A percentile compares a stretch with the other conserved stretches of the same genome.
These are phyloP conservation scores for Pichia sp. DNA, from an alignment of 1,139 yeast species.

Conservation along the genomic window DNA sequence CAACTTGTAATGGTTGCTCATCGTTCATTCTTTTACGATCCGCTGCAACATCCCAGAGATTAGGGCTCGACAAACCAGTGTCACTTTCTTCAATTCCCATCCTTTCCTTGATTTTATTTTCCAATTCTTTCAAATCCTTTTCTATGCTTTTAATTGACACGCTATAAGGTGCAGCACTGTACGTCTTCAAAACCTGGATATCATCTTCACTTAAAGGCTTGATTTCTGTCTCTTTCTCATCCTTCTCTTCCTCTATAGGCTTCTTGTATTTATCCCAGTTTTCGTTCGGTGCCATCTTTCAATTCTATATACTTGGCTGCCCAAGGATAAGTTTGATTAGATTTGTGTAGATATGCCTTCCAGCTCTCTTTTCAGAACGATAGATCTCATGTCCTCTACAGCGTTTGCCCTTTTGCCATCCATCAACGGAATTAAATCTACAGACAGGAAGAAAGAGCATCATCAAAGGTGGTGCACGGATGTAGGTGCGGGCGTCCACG, in stretches of 20 bases:
- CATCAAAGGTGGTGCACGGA: not conserved
- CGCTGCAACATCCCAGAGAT: slow-evolving; percentile 95
- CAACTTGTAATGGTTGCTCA: slow-evolving; percentile 96
- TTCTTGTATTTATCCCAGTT: slow-evolving; percentile 97
- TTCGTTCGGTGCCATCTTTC: slow-evolving; percentile 71
- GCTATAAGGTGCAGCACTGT: slow-evolving; percentile 97
- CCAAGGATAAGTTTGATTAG: no score
- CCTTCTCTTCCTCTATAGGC: slow-evolving; percentile 60
- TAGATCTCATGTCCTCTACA: not conserved
- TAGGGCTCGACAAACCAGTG: slow-evolving; percentile 93
- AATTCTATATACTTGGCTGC: not conserved
- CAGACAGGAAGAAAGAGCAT: not conserved
- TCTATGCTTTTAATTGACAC: slow-evolving; percentile 73
- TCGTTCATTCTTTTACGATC: slow-evolving; percentile 90
- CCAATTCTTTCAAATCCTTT: slow-evolving; percentile 77
- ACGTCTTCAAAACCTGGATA: slow-evolving; percentile 92
- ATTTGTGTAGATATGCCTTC: no score
- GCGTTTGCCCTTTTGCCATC: slow-evolving; percentile 6
- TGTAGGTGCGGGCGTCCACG: not conserved
- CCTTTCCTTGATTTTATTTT: slow-evolving; percentile 84
- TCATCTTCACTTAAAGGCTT: slow-evolving; percentile 93
- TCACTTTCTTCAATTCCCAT: slow-evolving; percentile 93
- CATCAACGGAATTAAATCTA: not conserved
- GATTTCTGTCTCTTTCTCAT: slow-evolving; percentile 60
- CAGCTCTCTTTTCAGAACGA: not conserved